Evolutionary conservation across 768 basidiomycete genomes (phyloP).

Genomic region (Panaeolus cyanescens): DNA sequence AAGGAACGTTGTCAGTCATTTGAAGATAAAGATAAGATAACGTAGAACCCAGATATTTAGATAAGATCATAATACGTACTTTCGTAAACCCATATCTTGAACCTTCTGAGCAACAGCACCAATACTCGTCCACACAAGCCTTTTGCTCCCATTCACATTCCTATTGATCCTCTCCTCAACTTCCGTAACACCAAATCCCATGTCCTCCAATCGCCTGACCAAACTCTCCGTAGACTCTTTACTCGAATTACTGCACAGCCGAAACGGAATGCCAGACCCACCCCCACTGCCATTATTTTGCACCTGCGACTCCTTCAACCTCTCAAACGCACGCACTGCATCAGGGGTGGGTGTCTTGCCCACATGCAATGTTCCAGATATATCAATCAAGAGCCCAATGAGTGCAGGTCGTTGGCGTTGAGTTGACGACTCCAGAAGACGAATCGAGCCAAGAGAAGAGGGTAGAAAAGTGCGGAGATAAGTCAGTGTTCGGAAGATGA

Average conservation of each 20-base stretch:
- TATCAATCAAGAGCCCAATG: constrained; percentile 59
- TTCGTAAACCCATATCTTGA: constrained; percentile 38
- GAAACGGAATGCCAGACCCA: constrained; percentile 43
- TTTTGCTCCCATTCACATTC: not conserved
- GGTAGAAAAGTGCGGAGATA: not conserved
- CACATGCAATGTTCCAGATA: constrained; percentile 68
- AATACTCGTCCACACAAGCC: constrained; percentile 59
- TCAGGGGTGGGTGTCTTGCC: constrained; percentile 48
- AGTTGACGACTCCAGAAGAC: not conserved
- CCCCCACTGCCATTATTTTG: too few species aligned
- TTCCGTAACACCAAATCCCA: constrained; percentile 49
- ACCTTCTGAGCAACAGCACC: constrained; percentile 56
- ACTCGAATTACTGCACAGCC: constrained; percentile 70
- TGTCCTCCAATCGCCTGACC: constrained; percentile 38
- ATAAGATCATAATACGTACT: constrained; percentile 26
- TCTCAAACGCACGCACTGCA: constrained; percentile 47
- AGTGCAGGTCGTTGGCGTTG: constrained; percentile 37
- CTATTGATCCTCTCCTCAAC: not conserved
- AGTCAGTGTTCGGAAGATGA: not conserved
- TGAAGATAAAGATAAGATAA: not conserved
- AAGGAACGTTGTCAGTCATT: not conserved
- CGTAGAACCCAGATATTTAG: not conserved
- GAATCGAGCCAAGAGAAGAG: too few species aligned
- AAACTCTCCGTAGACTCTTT: constrained; percentile 57
- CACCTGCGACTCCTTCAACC: constrained; percentile 31